Base-by-base conservation (phyloP, 768 basidiomycete species). In the Nidularia pulvinata region DNA sequence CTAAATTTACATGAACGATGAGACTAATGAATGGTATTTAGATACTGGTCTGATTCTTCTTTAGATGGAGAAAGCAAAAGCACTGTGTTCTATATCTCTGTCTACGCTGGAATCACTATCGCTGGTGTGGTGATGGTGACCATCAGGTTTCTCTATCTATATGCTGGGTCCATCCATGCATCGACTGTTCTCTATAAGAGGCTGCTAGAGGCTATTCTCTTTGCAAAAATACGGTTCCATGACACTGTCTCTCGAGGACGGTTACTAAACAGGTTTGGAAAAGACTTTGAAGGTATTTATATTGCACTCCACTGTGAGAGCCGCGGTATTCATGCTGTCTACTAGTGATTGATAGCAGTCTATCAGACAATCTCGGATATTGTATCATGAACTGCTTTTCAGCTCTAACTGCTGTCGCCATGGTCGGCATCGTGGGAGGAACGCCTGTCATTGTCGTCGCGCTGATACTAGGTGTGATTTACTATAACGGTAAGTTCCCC, bases 381-480 rank as follows among this genome's bases (percentile, higher is more conserved):
- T 1, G 10, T 10, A 1, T 39, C 10, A 39, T 10, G 37, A 1
- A 39, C 37, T 1, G 37, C 2, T 1, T 39, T 10, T 10, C 37
- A 10, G 37, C 70, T 1, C 51, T 71, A 35, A 89, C 90, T 0
- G 93, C 90, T 1, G 71, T 95, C 32, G 59, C 86, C 37, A 88
- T 89, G 9, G 80, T 95, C 59, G 88, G 87, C 55, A 65, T 85
- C 44, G 84, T 95, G 33, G 94, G 94, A 13, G 94, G 94, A 0
- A 60, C 78, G 42, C 85, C 86, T 1, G 96, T 95, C 65, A 61
- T 93, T 19, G 47, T 88, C 33, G 85, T 84, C 3, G 81, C 80
- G 1, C 22, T 80, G 48, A 25, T 82, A 9, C 68, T 93, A 33
- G 82, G 84, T 1, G 60, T 68, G 52, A 57, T 93, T 16, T 94